Evolutionary conservation across 2,329 filamentous ascomycete species (phyloP).

Genomic region (Ophiostoma sp.): DNA sequence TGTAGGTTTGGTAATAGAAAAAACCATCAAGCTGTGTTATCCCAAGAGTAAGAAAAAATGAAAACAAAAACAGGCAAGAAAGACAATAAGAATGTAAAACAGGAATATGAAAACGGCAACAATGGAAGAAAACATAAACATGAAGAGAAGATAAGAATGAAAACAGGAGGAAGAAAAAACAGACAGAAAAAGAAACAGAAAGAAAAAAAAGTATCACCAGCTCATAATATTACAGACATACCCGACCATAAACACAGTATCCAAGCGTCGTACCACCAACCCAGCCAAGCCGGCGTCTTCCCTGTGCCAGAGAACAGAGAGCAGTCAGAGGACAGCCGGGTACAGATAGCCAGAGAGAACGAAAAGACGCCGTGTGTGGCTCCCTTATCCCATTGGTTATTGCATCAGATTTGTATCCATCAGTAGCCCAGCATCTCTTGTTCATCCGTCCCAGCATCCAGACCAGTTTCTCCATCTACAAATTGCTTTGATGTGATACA

Average conservation of each 20-base stretch:
- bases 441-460: not conserved
- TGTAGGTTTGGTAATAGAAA: not conserved
- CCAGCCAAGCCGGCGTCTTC: not conserved
- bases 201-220: conserved; percentile 13
- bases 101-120: not conserved
- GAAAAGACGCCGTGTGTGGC: not conserved
- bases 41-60: conserved; percentile 15
- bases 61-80: conserved; percentile 8
- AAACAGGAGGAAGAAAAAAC: not conserved
- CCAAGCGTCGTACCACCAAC: conserved; percentile 18
- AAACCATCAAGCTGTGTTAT: conserved; percentile 19
- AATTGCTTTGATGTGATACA: not conserved
- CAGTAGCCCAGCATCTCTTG: not conserved
- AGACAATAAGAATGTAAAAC: not conserved
- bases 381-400: not conserved
- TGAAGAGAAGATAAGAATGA: not conserved
- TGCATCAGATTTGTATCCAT: not conserved
- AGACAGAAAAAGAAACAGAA: not conserved
- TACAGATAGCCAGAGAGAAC: not conserved
- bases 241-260: conserved; percentile 20
- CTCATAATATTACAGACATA: conserved; percentile 28
- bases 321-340: not conserved
- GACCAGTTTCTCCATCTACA: not conserved
- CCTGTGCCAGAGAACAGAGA: not conserved
- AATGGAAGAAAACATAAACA: not conserved